phyloP scores from a whole-genome alignment of 2,329 filamentous ascomycete species.

The Monosporascus sp. region DNA sequence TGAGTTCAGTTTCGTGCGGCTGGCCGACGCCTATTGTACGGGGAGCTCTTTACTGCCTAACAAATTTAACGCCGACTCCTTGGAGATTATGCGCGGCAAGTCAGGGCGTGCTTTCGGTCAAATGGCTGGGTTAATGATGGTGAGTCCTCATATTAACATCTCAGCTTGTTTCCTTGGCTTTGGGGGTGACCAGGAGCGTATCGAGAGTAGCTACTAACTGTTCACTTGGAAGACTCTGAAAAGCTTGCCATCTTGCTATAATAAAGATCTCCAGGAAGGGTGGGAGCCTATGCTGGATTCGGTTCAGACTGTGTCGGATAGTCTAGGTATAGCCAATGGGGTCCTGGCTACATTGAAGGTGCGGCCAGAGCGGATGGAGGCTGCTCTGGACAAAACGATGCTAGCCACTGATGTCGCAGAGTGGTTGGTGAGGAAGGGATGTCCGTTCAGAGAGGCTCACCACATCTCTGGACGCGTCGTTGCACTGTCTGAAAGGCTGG shows the following conservation, averaged over 20 bases:
- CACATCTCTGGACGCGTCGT: constrained; percentile 70
- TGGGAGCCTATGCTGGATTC: constrained; percentile 72
- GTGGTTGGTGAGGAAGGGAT: constrained; percentile 56
- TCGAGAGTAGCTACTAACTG: constrained; percentile 24
- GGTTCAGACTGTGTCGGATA: constrained; percentile 67
- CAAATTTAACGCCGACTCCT: constrained; percentile 58
- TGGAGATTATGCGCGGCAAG: constrained; percentile 70
- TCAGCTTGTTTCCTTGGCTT: constrained; percentile 12
- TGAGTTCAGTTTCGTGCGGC: constrained; percentile 70
- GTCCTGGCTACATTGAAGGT: constrained; percentile 63
- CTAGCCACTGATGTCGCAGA: constrained; percentile 63
- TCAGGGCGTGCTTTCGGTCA: constrained; percentile 72
- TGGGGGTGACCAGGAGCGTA: constrained; percentile 17
- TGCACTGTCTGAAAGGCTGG: constrained; percentile 60
- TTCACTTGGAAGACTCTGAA: constrained; percentile 36
- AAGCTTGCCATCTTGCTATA: constrained; percentile 68
- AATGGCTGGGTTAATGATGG: constrained; percentile 59
- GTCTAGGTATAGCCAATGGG: constrained; percentile 68
- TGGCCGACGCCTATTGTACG: constrained; percentile 76
- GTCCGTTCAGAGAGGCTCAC: constrained; percentile 74
- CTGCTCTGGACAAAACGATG: constrained; percentile 68
- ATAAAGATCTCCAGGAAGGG: constrained; percentile 73
- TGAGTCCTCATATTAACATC: constrained; percentile 21
- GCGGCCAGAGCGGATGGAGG: constrained; percentile 64
- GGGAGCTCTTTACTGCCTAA: constrained; percentile 75